These are phyloP conservation scores for Blastobotrys raffinosifermentans DNA, from an alignment of 1,139 yeast species.

Conservation along the genomic window DNA sequence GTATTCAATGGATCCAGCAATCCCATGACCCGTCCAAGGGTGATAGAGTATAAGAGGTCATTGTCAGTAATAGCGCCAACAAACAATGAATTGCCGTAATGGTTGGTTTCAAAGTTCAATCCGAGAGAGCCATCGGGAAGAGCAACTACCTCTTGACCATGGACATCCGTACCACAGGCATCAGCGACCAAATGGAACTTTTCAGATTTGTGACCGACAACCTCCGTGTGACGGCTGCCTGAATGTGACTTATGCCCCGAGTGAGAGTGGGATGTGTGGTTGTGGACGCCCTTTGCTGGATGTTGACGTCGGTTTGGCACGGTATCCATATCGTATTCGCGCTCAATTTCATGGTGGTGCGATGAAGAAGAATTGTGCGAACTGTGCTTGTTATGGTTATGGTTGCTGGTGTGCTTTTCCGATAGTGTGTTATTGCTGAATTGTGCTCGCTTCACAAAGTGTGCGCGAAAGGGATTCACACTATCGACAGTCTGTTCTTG, in stretches of 20 bases:
- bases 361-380: too few relatives aligned
- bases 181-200: conserved; percentile 35
- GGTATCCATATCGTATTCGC: too few relatives aligned
- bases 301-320: too few relatives aligned
- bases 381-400: too few relatives aligned
- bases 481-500: too few relatives aligned
- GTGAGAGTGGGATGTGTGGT: conserved; percentile 6
- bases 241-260: conserved; percentile 1
- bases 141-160: conserved; percentile 56
- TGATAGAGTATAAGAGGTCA: conserved; percentile 7
- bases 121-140: conserved; percentile 9
- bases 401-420: too few relatives aligned
- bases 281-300: too few relatives aligned
- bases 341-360: too few relatives aligned
- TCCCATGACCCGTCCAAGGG: conserved; percentile 6
- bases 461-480: too few relatives aligned
- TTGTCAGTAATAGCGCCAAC: conserved; percentile 2
- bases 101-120: conserved; percentile 2
- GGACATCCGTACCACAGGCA: conserved; percentile 99
- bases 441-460: too few relatives aligned
- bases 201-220: conserved; percentile 1
- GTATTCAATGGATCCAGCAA: conserved; percentile 6
- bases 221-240: conserved; percentile 3
- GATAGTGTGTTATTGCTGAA: too few relatives aligned
- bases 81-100: too few relatives aligned